Evolutionary conservation across 2,329 filamentous ascomycete genomes (phyloP).

Genomic region (Aulographum hederae): DNA sequence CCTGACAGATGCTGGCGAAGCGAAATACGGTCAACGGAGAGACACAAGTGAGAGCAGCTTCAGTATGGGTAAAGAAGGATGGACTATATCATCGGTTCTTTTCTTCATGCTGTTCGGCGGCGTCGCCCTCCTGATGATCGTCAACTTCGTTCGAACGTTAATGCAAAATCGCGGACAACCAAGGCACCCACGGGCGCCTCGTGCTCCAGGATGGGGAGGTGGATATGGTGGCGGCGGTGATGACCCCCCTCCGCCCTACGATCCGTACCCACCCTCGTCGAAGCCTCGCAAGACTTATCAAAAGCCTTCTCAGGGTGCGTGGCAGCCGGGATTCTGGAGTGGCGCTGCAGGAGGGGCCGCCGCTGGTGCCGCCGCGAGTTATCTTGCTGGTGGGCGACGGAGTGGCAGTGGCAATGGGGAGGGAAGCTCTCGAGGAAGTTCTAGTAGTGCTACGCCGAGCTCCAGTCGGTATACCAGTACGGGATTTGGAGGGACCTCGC

Average conservation of each 20-base stretch:
- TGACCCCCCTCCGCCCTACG: conserved; percentile 32
- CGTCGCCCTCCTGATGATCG: too few species aligned
- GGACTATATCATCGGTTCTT: too few species aligned
- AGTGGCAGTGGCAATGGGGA: conserved; percentile 9
- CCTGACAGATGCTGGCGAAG: conserved; percentile 59
- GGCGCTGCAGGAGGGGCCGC: conserved; percentile 51
- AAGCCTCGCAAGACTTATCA: conserved; percentile 5
- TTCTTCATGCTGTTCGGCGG: too few species aligned
- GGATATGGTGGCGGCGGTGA: conserved; percentile 24
- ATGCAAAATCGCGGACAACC: too few species aligned
- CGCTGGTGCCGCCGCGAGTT: conserved; percentile 44
- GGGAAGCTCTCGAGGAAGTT: conserved; percentile 14
- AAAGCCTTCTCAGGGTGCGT: conserved; percentile 20
- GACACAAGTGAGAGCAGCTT: too few species aligned
- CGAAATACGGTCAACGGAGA: conserved; percentile 37
- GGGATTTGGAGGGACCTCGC: conserved; percentile 50
- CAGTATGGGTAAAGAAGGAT: too few species aligned
- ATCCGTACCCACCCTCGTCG: conserved; percentile 13
- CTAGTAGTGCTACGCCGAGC: conserved; percentile 19
- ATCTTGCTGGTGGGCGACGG: background rate
- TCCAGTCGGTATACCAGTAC: conserved; percentile 46
- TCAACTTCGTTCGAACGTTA: too few species aligned
- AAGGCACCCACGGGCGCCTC: conserved; percentile 21
- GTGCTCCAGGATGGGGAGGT: conserved; percentile 7
- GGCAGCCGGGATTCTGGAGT: conserved; percentile 60